Evolutionary conservation across 1,284 basidiomycete species (phyloP).

Genomic region (Sanghuangporus baumii): DNA sequence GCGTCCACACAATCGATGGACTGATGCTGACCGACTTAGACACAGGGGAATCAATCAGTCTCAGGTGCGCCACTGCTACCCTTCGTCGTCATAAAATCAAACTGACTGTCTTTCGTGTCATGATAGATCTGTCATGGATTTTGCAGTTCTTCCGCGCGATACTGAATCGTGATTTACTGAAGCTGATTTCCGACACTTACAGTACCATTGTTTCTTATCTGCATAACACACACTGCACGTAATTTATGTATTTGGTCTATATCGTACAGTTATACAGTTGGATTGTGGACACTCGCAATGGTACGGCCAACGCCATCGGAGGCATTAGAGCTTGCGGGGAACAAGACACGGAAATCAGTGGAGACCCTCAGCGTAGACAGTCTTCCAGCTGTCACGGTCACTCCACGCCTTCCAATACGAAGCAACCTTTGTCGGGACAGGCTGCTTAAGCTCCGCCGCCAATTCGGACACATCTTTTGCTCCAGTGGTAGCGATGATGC

Average conservation of each 20-base stretch:
- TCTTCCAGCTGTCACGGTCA: slow-evolving; percentile 51
- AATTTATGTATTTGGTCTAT: not conserved
- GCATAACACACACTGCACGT: not conserved
- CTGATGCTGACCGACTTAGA: slow-evolving; percentile 72
- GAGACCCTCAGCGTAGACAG: slow-evolving; percentile 43
- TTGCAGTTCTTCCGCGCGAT: slow-evolving; percentile 10
- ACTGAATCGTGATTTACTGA: not conserved
- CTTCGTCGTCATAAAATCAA: not conserved
- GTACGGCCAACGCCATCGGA: not conserved
- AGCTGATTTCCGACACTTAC: not conserved
- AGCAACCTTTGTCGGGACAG: slow-evolving; percentile 35
- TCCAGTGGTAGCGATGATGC: slow-evolving; percentile 28
- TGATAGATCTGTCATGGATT: slow-evolving; percentile 17
- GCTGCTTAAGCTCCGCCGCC: slow-evolving; percentile 35
- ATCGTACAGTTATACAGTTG: not conserved
- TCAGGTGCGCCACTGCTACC: slow-evolving; percentile 43
- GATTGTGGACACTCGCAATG: not conserved
- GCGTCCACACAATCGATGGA: slow-evolving; percentile 72
- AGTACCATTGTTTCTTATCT: not conserved
- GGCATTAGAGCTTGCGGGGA: not conserved
- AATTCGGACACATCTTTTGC: slow-evolving; percentile 27
- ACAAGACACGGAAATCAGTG: slow-evolving; percentile 30
- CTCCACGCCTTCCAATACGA: slow-evolving; percentile 47
- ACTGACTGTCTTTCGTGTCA: not conserved
- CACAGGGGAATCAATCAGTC: slow-evolving; percentile 64